Evolutionary conservation across 75 land plant genomes (phyloP), one percentile per base, ranked within the genome.

Genomic region (Ceratopteris richardii): DNA sequence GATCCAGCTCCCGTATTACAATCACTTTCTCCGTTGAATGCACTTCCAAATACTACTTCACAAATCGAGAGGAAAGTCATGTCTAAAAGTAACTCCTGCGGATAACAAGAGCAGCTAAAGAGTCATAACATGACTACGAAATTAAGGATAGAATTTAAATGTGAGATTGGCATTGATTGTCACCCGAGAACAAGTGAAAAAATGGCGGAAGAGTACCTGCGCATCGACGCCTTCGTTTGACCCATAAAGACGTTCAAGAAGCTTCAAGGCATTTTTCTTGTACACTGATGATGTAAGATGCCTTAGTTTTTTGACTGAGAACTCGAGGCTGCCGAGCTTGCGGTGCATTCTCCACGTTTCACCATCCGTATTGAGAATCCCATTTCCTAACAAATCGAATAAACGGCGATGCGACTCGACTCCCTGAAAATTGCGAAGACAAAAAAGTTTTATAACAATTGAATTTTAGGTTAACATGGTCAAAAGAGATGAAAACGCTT

Each of bases 1-100:
- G 74, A 54, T 0, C 20, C 41, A 3, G 40, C 64, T 1, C 41
- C 31, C 0, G 67, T 51, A 6, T 57, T 1, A n/a, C n/a, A n/a
- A 10, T 24, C 25, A 7, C 17, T 28, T 51, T 55, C 23, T 1
- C 47, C 37, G 9, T 41, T 41, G 18, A 64, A 18, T 19, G 54
- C 58, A 13, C 5, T 25, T 20, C 65, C 65, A 12, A 63, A 31
- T 19, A 31, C 53, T 14, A 63, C 39, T 33, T 63, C 26, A 31
- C 65, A 63, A 31, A 63, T 50, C 12, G 65, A 51, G 24, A 50
- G 57, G 30, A 63, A 30, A 4, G 65, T 63, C 65, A 63, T 63
- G 19, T 22, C 14, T 17, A 50, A 24, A n/a, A 26, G 39, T 28
- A 63, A 12, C 14, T 50, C 65, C 65, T 63, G 65, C 11, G 2